phyloP scores from a whole-genome alignment of 257 asterid genomes.

The Voacanga thouarsii region DNA sequence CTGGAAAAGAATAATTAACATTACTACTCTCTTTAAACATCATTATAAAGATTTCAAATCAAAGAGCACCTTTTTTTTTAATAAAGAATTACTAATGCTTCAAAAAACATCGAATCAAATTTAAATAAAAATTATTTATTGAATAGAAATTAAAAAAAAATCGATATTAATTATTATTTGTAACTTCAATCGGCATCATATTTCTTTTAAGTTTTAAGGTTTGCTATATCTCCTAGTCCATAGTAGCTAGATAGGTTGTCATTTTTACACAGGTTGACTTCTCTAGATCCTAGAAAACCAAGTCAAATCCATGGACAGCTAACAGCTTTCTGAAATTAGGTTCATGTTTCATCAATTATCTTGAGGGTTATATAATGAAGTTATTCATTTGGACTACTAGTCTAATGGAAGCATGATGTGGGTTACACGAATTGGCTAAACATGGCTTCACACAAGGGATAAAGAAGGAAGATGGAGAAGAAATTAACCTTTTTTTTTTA shows the following conservation, averaged over 20 bases:
- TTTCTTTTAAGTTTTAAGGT: no score
- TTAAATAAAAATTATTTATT: no score
- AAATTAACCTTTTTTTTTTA: no score
- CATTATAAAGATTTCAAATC: no score
- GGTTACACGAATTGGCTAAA: neutral
- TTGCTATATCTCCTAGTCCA: neutral
- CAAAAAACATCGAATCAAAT: no score
- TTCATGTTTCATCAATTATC: constrained; percentile 1
- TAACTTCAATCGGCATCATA: no score
- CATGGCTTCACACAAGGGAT: neutral
- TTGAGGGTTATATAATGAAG: neutral
- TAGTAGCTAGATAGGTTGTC: neutral
- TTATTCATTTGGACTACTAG: neutral
- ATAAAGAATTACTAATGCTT: no score
- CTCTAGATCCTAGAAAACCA: neutral
- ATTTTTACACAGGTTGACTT: constrained; percentile 2
- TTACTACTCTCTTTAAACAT: no score
- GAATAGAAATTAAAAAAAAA: no score
- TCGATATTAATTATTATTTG: no score
- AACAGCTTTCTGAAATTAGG: constrained; percentile 3
- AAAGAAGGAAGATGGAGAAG: neutral
- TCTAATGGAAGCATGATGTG: neutral
- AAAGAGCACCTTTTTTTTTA: no score
- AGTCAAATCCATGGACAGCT: neutral
- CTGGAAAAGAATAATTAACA: no score